Evolutionary conservation across 2,329 filamentous ascomycete genomes (phyloP).

Genomic region (Clonostachys rhizophaga): DNA sequence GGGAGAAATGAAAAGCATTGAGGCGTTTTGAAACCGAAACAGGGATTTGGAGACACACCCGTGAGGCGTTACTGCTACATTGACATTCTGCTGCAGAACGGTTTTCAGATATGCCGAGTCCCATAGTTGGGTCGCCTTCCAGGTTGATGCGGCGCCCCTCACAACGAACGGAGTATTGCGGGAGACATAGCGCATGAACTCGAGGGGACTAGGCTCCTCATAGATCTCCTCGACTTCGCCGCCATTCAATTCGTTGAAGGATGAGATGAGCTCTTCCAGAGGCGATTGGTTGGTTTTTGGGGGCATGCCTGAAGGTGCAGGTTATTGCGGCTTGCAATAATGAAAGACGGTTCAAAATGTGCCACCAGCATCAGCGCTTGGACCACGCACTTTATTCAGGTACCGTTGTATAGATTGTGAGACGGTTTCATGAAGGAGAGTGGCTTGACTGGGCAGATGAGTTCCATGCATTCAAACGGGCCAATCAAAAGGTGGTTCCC

Average conservation of each 20-base stretch:
- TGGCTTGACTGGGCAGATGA: no score
- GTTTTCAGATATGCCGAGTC: conserved; percentile 51
- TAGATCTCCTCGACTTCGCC: conserved; percentile 53
- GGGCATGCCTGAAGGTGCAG: no score
- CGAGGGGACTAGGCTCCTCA: conserved; percentile 65
- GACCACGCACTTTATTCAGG: no score
- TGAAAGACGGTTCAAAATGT: no score
- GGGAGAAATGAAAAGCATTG: background rate
- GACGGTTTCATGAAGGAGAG: no score
- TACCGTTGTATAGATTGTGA: no score
- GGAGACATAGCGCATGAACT: conserved; percentile 75
- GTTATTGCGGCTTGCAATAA: no score
- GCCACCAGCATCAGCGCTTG: no score
- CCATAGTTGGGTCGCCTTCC: conserved; percentile 63
- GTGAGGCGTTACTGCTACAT: conserved; percentile 72
- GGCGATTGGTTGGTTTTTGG: conserved; percentile 1
- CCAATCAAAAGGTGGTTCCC: no score
- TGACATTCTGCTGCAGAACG: conserved; percentile 56
- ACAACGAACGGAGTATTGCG: conserved; percentile 73
- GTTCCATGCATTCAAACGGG: no score
- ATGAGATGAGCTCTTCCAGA: conserved; percentile 50
- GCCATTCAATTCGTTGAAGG: conserved; percentile 71
- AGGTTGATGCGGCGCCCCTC: conserved; percentile 54
- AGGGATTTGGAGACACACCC: conserved; percentile 41
- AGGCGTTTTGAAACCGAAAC: background rate